These are phyloP conservation scores for Verticillium alfalfae DNA, from an alignment of 2,329 filamentous ascomycete genomes.

Conservation along the genomic window DNA sequence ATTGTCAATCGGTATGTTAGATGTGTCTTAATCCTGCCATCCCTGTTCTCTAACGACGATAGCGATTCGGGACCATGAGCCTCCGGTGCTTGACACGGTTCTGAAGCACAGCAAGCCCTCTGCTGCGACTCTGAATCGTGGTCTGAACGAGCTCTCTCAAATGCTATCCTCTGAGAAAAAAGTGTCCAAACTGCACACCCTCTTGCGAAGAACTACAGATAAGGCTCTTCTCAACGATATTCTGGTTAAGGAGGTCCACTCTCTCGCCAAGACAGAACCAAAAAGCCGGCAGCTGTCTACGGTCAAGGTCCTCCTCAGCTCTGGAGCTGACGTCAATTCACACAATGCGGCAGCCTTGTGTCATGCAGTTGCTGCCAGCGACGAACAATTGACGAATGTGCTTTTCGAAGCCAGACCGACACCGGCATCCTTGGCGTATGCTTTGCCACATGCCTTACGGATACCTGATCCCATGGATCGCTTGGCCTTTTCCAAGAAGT, in stretches of 20 bases:
- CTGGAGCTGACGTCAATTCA: conserved; percentile 50
- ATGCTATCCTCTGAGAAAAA: conserved; percentile 40
- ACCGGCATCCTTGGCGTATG: conserved; percentile 37
- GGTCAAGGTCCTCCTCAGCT: conserved; percentile 39
- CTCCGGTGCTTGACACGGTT: conserved; percentile 40
- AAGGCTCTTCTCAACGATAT: conserved; percentile 37
- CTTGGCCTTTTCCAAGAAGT: conserved; percentile 40
- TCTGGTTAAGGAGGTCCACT: conserved; percentile 46
- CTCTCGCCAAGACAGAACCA: conserved; percentile 29
- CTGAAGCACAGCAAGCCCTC: conserved; percentile 39
- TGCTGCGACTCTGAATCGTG: conserved; percentile 33
- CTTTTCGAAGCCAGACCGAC: conserved; percentile 37
- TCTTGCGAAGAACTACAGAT: conserved; percentile 37
- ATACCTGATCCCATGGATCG: conserved; percentile 46
- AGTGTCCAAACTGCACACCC: conserved; percentile 39
- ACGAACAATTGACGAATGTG: conserved; percentile 40
- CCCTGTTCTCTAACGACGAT: conserved; percentile 12
- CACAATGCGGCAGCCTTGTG: conserved; percentile 46
- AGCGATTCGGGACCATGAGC: conserved; percentile 37
- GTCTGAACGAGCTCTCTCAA: conserved; percentile 34
- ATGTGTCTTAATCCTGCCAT: neutral
- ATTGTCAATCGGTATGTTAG: conserved; percentile 26
- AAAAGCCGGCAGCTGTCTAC: conserved; percentile 34
- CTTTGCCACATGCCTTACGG: conserved; percentile 47
- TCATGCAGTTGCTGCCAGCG: conserved; percentile 40